These are phyloP conservation scores for Grammothele lineata DNA, from an alignment of 768 basidiomycete genomes.

Conservation along the genomic window DNA sequence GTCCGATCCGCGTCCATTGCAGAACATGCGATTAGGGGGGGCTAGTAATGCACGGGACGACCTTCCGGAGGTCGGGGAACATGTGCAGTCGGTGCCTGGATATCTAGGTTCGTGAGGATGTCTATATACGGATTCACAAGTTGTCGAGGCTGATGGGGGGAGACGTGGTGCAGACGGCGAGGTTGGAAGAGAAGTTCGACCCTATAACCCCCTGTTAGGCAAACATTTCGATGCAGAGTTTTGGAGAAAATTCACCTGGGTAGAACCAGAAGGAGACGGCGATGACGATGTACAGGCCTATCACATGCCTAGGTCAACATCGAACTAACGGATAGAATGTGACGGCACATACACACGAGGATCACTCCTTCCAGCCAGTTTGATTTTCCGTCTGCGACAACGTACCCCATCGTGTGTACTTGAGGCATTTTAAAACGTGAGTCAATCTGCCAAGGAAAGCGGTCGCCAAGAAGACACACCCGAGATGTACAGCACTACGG, in stretches of 20 bases:
- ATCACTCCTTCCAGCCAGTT: conserved; percentile 92
- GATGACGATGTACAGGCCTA: conserved; percentile 53
- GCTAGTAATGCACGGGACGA: too few relatives aligned
- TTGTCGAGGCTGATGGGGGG: neutral
- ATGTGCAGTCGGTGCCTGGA: too few relatives aligned
- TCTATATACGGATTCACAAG: neutral
- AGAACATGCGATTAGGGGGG: too few relatives aligned
- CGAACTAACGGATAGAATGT: too few relatives aligned
- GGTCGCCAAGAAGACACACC: conserved; percentile 26
- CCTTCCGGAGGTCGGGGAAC: too few relatives aligned
- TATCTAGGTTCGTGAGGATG: too few relatives aligned
- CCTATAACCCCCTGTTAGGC: conserved; percentile 25
- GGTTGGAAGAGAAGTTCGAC: conserved; percentile 29
- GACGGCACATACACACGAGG: conserved; percentile 55
- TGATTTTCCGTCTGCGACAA: conserved; percentile 80
- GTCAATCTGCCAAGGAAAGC: neutral
- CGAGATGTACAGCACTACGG: conserved; percentile 46
- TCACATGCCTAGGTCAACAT: too few relatives aligned
- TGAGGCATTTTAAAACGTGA: neutral
- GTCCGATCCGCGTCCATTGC: too few relatives aligned
- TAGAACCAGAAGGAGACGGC: conserved; percentile 53
- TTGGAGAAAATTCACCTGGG: conserved; percentile 31
- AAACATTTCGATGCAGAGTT: neutral
- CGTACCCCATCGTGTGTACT: conserved; percentile 71
- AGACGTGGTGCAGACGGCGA: conserved; percentile 22